Evolutionary conservation across 192 early-diverging fungal genomes (phyloP), one percentile per base, ranked within the genome.

Genomic region (Podochytrium sp.): DNA sequence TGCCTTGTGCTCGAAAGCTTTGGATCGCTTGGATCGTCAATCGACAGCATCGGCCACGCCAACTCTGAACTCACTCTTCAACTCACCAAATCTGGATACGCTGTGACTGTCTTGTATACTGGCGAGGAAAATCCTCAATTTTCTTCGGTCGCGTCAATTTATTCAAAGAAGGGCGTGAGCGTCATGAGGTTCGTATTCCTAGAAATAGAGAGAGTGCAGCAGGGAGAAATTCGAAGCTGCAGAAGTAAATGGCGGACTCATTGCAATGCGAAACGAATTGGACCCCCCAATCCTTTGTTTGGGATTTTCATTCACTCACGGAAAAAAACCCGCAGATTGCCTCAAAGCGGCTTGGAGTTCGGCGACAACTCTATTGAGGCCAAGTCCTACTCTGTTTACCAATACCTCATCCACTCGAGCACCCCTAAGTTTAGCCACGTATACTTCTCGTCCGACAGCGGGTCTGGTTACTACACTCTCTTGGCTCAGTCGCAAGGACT

Each of bases 391-490:
- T n/a, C 33, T 10, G 76, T 80, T 20, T 80, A 65, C 59, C 77
- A 80, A 37, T 73, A 65, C 51, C 33, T 76, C 33, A 57, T 78
- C 2, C 62, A 35, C 1, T 50, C 53, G 7, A 10, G 23, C 2
- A 16, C 49, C 4, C n/a, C n/a, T n/a, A 29, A 57, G 34, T 80
- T 59, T 71, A 61, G 65, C 55, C 56, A 62, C 47, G 71, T 80
- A 16, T 63, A 73, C 76, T 80, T 80, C 42, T 57, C 77, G 5
- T 53, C 79, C 2, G 25, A 41, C 16, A 47, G 33, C 37, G 79
- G 79, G 14, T 20, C 61, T 3, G 79, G 70, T 18, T 80, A 78
- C 71, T 79, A 74, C 65, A 78, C 75, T n/a, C 71, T 80, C 18
- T 34, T 73, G 29, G 68, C 75, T 41, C 75, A 80, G 29, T 23